Base-by-base conservation (phyloP, 371 early-diverging fungal genomes). In the Mortierella sp. region DNA sequence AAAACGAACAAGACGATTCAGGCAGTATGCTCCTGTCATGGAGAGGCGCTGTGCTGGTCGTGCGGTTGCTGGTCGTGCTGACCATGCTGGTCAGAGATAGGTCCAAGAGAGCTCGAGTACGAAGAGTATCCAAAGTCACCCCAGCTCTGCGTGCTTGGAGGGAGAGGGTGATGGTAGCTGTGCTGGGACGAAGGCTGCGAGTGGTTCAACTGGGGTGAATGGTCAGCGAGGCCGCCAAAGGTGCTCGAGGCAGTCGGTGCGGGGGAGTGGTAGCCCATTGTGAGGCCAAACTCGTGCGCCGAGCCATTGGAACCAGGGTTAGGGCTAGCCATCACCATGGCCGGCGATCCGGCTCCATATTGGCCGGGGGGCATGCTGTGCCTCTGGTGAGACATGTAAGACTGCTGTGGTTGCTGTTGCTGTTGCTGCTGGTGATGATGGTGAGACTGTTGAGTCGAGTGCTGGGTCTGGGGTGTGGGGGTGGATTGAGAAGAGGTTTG, bases 81-180 rank as follows among this genome's bases (percentile, higher is more conserved):
- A 57, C 50, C 67, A 46, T 72, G 75, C n/a, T 76, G 81, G 51
- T 70, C 74, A n/a, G 77, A 70, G 46, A 81, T 59, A 9, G 80
- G 44, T n/a, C 55, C 59, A 28, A 54, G 67, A n/a, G 78, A 51
- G 28, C 28, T 55, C 46, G 77, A 51, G 48, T 83, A 79, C 24
- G 80, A 76, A 2, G 83, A 71, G 69, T 83, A 83, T 40, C 71
- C 46, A 76, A 79, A 74, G n/a, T 79, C 80, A 26, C 57, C 44
- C 80, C 83, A 77, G 16, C 83, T 74, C 43, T 83, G 83, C 10
- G 82, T 72, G 43, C 53, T 72, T 46, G 82, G 70, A 13, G 82
- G 73, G 14, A 78, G 61, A 34, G 76, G 64, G 19, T 83, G 83
- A 13, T 82, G 79, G 28, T 73, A 53, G 69, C 43, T 64, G 73